A percentile compares a stretch with the other conserved stretches of the same genome.
Conservation (phyloP, 768 basidiomycete genomes). For the Rubroboletus satanas region DNA sequence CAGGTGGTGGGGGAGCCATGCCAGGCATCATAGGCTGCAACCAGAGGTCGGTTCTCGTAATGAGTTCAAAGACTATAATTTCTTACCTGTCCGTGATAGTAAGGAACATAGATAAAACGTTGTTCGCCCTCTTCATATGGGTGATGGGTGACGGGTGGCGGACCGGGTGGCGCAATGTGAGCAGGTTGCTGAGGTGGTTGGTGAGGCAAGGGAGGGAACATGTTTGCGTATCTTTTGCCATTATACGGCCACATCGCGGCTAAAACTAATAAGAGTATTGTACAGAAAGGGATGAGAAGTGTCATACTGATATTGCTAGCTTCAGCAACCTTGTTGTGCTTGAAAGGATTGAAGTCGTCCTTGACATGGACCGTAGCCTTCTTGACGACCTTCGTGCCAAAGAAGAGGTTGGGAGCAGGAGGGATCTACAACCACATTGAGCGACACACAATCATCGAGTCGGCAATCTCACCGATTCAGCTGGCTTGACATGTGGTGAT, state of each 20-base stretch:
- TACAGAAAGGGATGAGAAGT: not conserved
- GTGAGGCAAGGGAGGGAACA: conserved; percentile 66
- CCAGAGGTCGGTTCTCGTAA: conserved; percentile 3
- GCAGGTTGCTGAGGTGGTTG: conserved; percentile 61
- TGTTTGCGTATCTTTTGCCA: conserved; percentile 78
- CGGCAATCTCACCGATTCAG: conserved; percentile 44
- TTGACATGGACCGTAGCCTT: conserved; percentile 80
- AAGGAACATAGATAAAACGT: conserved; percentile 76
- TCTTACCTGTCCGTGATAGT: conserved; percentile 73
- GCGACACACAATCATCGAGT: not conserved
- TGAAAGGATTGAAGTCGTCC: conserved; percentile 98
- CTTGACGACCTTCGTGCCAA: conserved; percentile 74
- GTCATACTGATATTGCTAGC: conserved; percentile 70
- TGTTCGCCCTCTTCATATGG: conserved; percentile 75
- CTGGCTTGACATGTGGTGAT: conserved; percentile 60
- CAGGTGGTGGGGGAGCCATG: conserved; percentile 77
- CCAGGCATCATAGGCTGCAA: conserved; percentile 78
- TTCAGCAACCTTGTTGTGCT: conserved; percentile 75
- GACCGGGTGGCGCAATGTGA: conserved; percentile 63
- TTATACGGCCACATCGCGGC: conserved; percentile 83
- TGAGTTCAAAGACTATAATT: not conserved
- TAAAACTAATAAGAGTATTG: conserved; percentile 27
- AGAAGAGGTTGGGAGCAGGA: conserved; percentile 79
- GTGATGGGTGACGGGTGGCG: conserved; percentile 67
- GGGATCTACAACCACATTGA: conserved; percentile 33